Evolutionary conservation across 208 protist genomes (phyloP).

Genomic region (Wallacemonas sp.): DNA sequence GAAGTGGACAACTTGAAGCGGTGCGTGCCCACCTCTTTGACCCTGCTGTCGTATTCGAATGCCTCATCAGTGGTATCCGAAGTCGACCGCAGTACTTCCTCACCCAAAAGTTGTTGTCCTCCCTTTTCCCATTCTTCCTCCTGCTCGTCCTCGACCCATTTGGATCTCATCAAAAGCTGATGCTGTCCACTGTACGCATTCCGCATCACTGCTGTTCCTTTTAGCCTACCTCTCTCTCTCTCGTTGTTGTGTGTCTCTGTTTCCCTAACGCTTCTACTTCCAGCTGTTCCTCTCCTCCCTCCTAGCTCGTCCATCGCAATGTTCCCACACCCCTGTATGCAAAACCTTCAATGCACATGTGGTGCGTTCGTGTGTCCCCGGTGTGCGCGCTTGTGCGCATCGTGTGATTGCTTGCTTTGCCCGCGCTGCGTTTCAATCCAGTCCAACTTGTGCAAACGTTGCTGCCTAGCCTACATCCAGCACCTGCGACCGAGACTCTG

Average conservation of each 20-base stretch:
- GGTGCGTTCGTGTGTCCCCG: conserved; percentile 46
- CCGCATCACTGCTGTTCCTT: background rate
- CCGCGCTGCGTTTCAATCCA: conserved; percentile 40
- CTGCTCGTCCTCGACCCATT: too few species aligned
- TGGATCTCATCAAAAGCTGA: too few species aligned
- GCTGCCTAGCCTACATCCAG: conserved; percentile 68
- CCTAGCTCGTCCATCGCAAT: background rate
- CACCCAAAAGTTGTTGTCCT: background rate
- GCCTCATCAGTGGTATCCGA: too few species aligned
- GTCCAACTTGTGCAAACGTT: conserved; percentile 63
- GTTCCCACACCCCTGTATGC: conserved; percentile 44
- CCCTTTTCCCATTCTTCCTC: background rate
- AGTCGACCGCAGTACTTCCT: too few species aligned
- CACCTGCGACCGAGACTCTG: conserved; percentile 51
- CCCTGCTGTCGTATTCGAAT: too few species aligned
- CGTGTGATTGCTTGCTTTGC: conserved; percentile 72
- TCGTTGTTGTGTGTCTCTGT: too few species aligned
- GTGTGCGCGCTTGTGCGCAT: conserved; percentile 65
- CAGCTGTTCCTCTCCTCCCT: background rate
- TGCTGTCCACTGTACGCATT: background rate
- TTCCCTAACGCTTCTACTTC: background rate
- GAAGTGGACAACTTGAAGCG: too few species aligned
- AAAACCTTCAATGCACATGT: conserved; percentile 52
- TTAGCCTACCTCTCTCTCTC: background rate
- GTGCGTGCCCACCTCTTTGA: too few species aligned